Evolutionary conservation across 2,329 filamentous ascomycete species (phyloP).

Genomic region (Trichoderma semiorbis): DNA sequence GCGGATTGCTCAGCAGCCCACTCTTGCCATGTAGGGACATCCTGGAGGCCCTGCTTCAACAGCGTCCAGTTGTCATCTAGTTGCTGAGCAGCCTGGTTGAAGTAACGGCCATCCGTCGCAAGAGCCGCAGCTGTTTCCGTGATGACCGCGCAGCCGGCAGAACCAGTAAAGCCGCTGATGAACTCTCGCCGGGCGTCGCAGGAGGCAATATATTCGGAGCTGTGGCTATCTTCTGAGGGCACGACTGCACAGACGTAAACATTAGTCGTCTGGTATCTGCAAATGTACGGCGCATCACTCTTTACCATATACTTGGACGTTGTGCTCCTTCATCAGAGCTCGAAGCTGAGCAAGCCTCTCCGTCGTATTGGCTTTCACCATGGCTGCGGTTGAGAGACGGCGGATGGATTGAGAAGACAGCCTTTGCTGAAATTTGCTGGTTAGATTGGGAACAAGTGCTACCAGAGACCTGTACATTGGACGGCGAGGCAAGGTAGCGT

Average conservation of each 20-base stretch:
- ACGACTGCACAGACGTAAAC: conserved; percentile 59
- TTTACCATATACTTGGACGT: conserved; percentile 89
- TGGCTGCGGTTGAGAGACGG: conserved; percentile 22
- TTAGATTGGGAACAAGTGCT: neutral
- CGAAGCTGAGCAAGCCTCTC: conserved; percentile 73
- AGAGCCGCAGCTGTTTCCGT: conserved; percentile 82
- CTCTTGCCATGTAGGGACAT: conserved; percentile 96
- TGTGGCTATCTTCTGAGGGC: conserved; percentile 94
- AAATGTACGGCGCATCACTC: conserved; percentile 31
- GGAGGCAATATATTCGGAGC: conserved; percentile 96
- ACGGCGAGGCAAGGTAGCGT: neutral
- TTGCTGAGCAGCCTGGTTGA: conserved; percentile 91
- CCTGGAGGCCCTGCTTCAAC: conserved; percentile 87
- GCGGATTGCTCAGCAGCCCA: conserved; percentile 87
- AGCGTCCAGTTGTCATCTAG: conserved; percentile 88
- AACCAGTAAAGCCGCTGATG: conserved; percentile 92
- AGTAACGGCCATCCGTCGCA: conserved; percentile 94
- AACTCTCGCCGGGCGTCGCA: conserved; percentile 89
- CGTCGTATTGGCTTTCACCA: conserved; percentile 64
- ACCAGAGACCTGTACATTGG: conserved; percentile 1
- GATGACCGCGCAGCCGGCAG: conserved; percentile 87
- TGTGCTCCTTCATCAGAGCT: conserved; percentile 79
- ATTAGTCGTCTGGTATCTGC: conserved; percentile 19
- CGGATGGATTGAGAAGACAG: neutral
- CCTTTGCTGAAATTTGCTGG: neutral